These are phyloP conservation scores for Leishmania turanica DNA, from an alignment of 208 protist species.

Conservation along the genomic window DNA sequence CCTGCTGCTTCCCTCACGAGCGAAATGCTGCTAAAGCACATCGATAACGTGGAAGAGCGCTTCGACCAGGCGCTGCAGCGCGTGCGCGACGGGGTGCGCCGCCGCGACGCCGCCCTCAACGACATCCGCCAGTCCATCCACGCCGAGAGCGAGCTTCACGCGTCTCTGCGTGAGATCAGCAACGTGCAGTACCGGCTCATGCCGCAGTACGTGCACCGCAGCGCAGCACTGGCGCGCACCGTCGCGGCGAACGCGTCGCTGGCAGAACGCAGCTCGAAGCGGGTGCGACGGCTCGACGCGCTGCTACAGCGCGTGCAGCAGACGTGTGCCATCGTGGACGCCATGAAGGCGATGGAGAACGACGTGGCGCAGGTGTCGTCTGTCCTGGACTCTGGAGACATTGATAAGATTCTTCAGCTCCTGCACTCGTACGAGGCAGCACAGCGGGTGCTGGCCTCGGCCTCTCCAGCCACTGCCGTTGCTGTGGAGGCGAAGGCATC, in stretches of 20 bases:
- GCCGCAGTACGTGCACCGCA: conserved; percentile 50
- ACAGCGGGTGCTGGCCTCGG: conserved; percentile 31
- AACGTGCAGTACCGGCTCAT: conserved; percentile 48
- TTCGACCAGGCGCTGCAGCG: conserved; percentile 55
- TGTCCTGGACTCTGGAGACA: conserved; percentile 41
- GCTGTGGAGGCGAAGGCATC: conserved; percentile 3
- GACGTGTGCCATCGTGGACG: conserved; percentile 50
- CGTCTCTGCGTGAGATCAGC: conserved; percentile 39
- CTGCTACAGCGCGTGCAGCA: conserved; percentile 61
- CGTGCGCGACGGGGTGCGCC: conserved; percentile 46
- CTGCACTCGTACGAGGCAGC: conserved; percentile 72
- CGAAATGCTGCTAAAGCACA: conserved; percentile 32
- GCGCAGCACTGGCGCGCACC: conserved; percentile 45
- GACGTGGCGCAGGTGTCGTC: conserved; percentile 34
- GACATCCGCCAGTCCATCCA: conserved; percentile 41
- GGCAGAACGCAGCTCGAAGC: conserved; percentile 55
- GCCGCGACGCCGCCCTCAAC: conserved; percentile 48
- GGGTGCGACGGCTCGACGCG: conserved; percentile 47
- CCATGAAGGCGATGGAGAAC: conserved; percentile 50
- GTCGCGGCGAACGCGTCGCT: conserved; percentile 52
- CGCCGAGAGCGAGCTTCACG: conserved; percentile 22
- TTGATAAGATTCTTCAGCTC: conserved; percentile 58
- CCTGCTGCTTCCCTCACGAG: not conserved
- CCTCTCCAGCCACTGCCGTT: conserved; percentile 11
- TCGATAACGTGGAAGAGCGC: conserved; percentile 59